Conservation (phyloP, 1,139 yeast genomes). For the Blastobotrys persicus region DNA sequence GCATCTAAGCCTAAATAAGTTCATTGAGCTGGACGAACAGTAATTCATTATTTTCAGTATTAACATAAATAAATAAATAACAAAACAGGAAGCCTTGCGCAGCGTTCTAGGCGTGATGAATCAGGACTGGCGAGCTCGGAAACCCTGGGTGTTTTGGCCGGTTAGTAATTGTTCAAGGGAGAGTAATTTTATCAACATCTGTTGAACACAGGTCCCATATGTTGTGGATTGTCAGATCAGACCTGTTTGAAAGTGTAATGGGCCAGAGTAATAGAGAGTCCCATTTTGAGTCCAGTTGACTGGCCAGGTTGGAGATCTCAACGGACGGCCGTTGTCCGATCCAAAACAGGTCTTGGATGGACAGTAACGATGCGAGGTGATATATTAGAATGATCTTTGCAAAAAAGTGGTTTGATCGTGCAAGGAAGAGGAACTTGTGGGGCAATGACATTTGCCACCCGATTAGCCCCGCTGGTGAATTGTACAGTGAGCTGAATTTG, state of each 20-base stretch:
- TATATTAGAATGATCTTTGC: conserved; percentile 23
- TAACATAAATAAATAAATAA: too few species aligned
- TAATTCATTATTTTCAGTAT: too few species aligned
- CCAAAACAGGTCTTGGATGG: conserved; percentile 23
- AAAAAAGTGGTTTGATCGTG: conserved; percentile 22
- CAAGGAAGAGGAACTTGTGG: conserved; percentile 23
- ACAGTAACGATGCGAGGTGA: conserved; percentile 22
- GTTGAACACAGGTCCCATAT: neutral
- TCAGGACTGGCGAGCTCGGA: too few species aligned
- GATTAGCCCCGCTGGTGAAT: conserved; percentile 14
- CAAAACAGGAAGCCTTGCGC: too few species aligned
- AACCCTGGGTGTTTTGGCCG: too few species aligned
- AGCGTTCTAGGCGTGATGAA: too few species aligned
- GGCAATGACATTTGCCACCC: conserved; percentile 23
- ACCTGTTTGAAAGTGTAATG: neutral
- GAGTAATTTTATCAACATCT: neutral
- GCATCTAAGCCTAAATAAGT: neutral
- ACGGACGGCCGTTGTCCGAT: conserved; percentile 21
- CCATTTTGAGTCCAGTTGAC: conserved; percentile 21
- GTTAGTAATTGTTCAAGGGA: neutral
- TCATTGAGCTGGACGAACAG: too few species aligned
- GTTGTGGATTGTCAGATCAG: neutral
- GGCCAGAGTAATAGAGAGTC: conserved; percentile 21
- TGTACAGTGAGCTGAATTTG: neutral
- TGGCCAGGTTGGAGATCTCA: conserved; percentile 10